Evolutionary conservation across 1,284 basidiomycete species (phyloP).

Genomic region (Ceraceosorus guamensis): DNA sequence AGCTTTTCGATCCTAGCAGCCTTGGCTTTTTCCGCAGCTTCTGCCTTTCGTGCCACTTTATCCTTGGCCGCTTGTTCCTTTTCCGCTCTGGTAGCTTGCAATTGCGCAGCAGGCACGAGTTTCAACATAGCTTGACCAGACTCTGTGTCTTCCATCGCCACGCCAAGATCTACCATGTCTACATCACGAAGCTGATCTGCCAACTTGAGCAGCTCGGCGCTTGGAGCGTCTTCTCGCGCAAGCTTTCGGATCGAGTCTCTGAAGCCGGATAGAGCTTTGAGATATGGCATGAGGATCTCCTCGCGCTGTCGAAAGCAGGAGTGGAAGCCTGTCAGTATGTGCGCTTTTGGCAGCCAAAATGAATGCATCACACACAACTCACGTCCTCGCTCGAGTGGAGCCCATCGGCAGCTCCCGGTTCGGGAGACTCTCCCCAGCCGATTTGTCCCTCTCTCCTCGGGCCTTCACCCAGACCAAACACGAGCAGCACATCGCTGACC

Average conservation of each 20-base stretch:
- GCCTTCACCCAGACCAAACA: conserved; percentile 91
- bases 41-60: conserved; percentile 74
- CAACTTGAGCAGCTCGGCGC: conserved; percentile 37
- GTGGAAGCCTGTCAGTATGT: conserved; percentile 15
- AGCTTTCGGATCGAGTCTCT: conserved; percentile 78
- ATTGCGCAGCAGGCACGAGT: conserved; percentile 72
- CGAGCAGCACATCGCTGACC: conserved; percentile 80
- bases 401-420: conserved; percentile 5
- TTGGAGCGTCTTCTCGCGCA: conserved; percentile 57
- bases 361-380: too few species aligned
- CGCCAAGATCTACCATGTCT: conserved; percentile 83
- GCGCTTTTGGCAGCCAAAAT: not conserved
- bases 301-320: conserved; percentile 58
- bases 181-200: conserved; percentile 77
- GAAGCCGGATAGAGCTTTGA: conserved; percentile 78
- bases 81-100: conserved; percentile 78
- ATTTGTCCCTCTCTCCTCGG: conserved; percentile 23
- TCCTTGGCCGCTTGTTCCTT: conserved; percentile 71
- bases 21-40: conserved; percentile 63
- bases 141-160: conserved; percentile 85
- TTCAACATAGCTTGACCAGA: conserved; percentile 80
- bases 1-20: conserved; percentile 68
- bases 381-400: not conserved
- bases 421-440: conserved; percentile 37
- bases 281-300: conserved; percentile 78